Evolutionary conservation across 169 alveolate species (phyloP).

Genomic region (Plasmodium blacklocki): DNA sequence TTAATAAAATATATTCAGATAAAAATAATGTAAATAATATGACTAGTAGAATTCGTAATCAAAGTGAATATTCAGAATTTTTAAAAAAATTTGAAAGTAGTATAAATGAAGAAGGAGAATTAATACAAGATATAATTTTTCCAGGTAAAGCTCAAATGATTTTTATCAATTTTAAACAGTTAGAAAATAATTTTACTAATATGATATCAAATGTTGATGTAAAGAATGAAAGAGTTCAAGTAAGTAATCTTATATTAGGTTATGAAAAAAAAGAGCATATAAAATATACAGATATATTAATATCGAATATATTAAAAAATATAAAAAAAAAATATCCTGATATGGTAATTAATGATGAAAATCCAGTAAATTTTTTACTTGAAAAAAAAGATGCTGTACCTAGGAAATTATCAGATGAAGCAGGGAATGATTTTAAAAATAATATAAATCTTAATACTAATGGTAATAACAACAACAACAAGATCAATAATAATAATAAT

Average conservation of each 20-base stretch:
- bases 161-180: constrained; percentile 69
- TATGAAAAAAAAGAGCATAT: constrained; percentile 70
- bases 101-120: constrained; percentile 72
- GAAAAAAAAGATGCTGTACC: constrained; percentile 25
- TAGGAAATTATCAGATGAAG: not conserved
- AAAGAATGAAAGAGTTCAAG: constrained; percentile 60
- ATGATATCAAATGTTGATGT: constrained; percentile 59
- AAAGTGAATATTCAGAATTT: constrained; percentile 67
- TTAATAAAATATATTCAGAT: constrained; percentile 12
- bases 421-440: not conserved
- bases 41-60: not conserved
- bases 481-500: no score
- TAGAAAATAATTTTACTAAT: constrained; percentile 60
- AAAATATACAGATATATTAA: constrained; percentile 62
- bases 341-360: constrained; percentile 67
- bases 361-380: constrained; percentile 54
- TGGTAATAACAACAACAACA: not conserved
- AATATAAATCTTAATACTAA: not conserved
- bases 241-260: constrained; percentile 56
- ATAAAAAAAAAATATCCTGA: constrained; percentile 71
- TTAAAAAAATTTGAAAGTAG: constrained; percentile 71
- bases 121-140: constrained; percentile 59
- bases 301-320: constrained; percentile 69
- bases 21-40: not conserved
- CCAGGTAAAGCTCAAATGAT: constrained; percentile 75